Evolutionary conservation across 345 rosid species (phyloP).

Genomic region (Rhodomyrtus tomentosa): DNA sequence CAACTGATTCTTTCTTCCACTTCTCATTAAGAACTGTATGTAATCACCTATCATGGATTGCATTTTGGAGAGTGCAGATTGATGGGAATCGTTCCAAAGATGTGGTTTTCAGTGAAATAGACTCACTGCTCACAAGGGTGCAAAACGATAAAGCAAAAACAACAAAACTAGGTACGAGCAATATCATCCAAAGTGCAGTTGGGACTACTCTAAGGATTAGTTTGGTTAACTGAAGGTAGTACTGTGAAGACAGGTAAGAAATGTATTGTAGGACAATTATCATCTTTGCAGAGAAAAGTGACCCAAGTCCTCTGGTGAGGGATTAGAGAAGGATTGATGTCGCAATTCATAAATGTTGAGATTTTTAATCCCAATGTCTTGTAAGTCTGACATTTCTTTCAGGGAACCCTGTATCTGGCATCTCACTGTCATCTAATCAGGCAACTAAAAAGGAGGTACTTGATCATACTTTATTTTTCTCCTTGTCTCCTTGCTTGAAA

Average conservation of each 20-base stretch:
- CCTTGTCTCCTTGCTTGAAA: not conserved
- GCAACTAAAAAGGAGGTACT: constrained; percentile 34
- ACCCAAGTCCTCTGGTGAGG: not conserved
- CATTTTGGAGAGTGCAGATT: constrained; percentile 26
- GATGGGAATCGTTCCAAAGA: constrained; percentile 74
- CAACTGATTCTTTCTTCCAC: not conserved
- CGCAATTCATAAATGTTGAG: not conserved
- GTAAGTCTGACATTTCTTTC: not conserved
- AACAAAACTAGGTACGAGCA: constrained; percentile 11
- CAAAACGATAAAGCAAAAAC: constrained; percentile 23
- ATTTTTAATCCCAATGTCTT: not conserved
- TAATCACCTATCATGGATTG: not conserved
- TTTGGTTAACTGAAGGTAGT: not conserved
- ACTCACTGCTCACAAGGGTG: constrained; percentile 47
- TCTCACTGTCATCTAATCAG: constrained; percentile 4
- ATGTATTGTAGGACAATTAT: not conserved
- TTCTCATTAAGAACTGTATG: not conserved
- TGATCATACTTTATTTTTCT: not conserved
- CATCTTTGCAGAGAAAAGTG: not conserved
- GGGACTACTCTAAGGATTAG: not conserved
- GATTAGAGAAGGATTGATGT: not conserved
- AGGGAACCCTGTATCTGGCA: not conserved
- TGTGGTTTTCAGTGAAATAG: constrained; percentile 47
- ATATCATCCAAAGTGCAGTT: not conserved
- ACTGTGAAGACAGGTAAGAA: not conserved